Evolutionary conservation across 768 basidiomycete genomes (phyloP), one percentile per base, ranked within the genome.

Genomic region (Phylloporus sp.): DNA sequence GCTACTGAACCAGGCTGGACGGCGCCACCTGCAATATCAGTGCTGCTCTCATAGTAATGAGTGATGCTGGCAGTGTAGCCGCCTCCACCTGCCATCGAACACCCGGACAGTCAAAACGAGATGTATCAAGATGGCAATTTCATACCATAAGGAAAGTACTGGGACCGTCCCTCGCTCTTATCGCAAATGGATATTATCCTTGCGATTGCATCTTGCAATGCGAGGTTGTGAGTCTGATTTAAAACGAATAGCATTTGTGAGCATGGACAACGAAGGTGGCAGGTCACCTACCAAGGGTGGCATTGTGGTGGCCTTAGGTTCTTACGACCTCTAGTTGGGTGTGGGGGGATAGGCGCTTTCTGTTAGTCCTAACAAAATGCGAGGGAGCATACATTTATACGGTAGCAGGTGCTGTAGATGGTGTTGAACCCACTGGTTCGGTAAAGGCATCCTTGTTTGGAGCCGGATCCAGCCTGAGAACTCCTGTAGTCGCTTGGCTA

Each of bases 1-100:
- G 18, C 31, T 15, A 31, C 47, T 18, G 54, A 52, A n/a, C 56
- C 56, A 3, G 56, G 56, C 24, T 58, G 56, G 29, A 58, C 54
- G 2, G 56, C 56, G 29, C 50, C 38, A 12, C 4, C 47, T 18
- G 56, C 27, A 9, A 52, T 27, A 10, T 58, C 50, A 5, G 54
- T 46, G 28, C 50, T 56, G n/a, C 56, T 58, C 35, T 56, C 47
- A 20, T 45, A 58, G 50, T 48, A 56, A 28, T 58, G 56, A 15
- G 39, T 42, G 2, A 58, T 54, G 6, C 56, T 45, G 29, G 47
- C 39, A 18, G 52, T 56, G 42, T 58, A 58, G 8, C 56, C 56
- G 13, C 47, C 51, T 22, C 54, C 56, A 27, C 54, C 56, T 57
- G 24, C 6, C 15, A 9, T 15, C 8, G 27, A 18, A 29, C 6